Conservation (phyloP, 257 asterid species). For the Penstemon eatonii region DNA sequence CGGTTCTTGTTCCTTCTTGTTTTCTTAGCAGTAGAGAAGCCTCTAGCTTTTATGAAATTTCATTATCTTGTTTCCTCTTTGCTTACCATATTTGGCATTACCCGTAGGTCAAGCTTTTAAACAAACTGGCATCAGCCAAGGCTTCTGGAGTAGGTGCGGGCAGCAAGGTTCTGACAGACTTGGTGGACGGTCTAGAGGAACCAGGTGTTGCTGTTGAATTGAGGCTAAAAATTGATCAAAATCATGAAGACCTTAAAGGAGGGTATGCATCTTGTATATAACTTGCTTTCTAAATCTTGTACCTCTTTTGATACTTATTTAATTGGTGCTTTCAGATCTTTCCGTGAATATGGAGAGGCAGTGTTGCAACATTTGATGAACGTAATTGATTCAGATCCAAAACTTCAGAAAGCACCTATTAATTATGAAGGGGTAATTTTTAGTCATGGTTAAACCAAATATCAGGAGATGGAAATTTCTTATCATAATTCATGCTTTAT, state of each 20-base stretch:
- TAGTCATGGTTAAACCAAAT: background rate
- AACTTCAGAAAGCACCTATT: slow-evolving; percentile 85
- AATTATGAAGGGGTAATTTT: slow-evolving; percentile 92
- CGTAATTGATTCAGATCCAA: slow-evolving; percentile 49
- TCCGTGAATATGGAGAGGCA: slow-evolving; percentile 94
- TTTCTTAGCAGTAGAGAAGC: background rate
- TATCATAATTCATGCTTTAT: background rate
- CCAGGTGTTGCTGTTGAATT: slow-evolving; percentile 77
- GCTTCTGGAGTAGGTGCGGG: slow-evolving; percentile 79
- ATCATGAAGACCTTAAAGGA: slow-evolving; percentile 81
- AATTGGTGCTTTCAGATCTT: slow-evolving; percentile 55
- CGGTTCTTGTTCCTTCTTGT: background rate
- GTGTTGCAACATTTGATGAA: slow-evolving; percentile 69
- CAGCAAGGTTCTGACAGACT: slow-evolving; percentile 91
- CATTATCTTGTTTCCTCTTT: slow-evolving; percentile 3
- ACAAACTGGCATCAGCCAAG: slow-evolving; percentile 94
- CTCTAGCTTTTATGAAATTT: background rate
- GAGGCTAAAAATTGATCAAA: slow-evolving; percentile 85
- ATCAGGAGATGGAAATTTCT: slow-evolving; percentile 10
- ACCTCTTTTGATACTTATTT: slow-evolving; percentile 6
- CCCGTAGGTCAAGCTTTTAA: slow-evolving; percentile 83
- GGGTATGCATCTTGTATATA: slow-evolving; percentile 52
- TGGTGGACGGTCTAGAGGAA: slow-evolving; percentile 91
- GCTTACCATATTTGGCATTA: slow-evolving; percentile 13
- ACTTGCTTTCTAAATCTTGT: slow-evolving; percentile 12